Evolutionary conservation across 805 yeast genomes (phyloP), one percentile per base, ranked within the genome.

Genomic region (Saccharomyces kudriavzevii): DNA sequence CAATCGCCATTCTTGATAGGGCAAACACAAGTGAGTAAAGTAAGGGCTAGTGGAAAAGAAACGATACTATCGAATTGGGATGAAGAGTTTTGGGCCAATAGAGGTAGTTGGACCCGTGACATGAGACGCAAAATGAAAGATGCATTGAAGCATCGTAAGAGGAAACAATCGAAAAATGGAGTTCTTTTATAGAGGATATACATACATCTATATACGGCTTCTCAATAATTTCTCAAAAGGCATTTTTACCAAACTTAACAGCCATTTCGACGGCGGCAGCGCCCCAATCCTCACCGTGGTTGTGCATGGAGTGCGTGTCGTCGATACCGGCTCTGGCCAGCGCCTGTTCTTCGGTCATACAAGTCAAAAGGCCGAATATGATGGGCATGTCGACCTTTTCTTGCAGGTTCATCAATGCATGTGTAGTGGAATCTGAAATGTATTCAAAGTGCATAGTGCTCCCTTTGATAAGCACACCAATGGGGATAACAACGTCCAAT

Each of bases 211-310:
- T 25, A 24, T 9, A 9, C 13, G 29, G 25, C n/a, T 22, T 45
- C 20, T 45, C 27, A 10, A 8, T 20, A 28, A 11, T 26, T 11
- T 31, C 27, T 52, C 51, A 57, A 50, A 55, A 52, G 40, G 59
- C 62, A 47, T 54, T 54, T 50, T 60, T 58, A 29, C 68, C 68
- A 54, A 69, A 80, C 60, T 81, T 81, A 14, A 66, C 50, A 3
- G 81, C 85, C 98, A 94, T 92, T 75, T 92, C 99, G 27, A 94
- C 96, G 14, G 99, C 99, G 52, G 97, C 97, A 35, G 95, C 91
- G 61, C 96, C 99, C 99, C 99, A 92, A 70, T 94, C 99, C 66
- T 81, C 89, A 59, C 99, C 99, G 66, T 94, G 99, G 75, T 92
- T 92, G 71, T 94, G 98, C 83, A 84, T 80, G 20, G 69, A 57